Evolutionary conservation across 345 rosid genomes (phyloP), one percentile per base, ranked within the genome.

Genomic region (Pseudoturritis turrita): DNA sequence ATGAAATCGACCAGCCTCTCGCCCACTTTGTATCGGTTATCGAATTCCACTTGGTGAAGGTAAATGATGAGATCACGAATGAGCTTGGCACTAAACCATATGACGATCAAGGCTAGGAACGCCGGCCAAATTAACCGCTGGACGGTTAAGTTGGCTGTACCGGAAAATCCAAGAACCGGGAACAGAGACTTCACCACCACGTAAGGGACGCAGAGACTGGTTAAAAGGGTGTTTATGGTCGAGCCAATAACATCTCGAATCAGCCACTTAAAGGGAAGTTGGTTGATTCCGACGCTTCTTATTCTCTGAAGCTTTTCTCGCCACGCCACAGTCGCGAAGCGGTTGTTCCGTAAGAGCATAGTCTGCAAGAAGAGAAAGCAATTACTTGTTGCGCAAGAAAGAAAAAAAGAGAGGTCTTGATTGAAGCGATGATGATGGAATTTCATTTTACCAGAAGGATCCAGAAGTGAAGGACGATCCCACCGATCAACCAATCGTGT

Each of bases 61-160:
- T 51, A 35, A 4, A 62, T 52, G 52, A 72, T 26, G 26, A 50
- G 40, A 23, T 8, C 53, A 33, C 18, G 31, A 53, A 17, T 23
- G 31, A 61, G 50, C 69, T 62, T 72, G n/a, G 12, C 69, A 51
- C 45, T 28, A 5, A 72, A 72, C 69, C 69, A 62, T 51, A 62
- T 1, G 11, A 29, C 0, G 13, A 62, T 36, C 28, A 62, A 25
- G 6, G 53, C 10, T 11, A 33, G 54, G 18, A 62, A 12, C 10
- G 10, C 54, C 4, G 17, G 67, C 70, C 76, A 62, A 31, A 63
- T 31, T 41, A 72, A 62, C n/a, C 69, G 62, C 45, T 31, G 13
- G 14, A 31, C 46, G 3, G 45, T 15, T 52, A 43, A 71, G 59
- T 49, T 62, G 8, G 26, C 60, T 14, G n/a, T 43, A 15, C 5